Conservation (phyloP, 164 flowering plant genomes). For the Vitis labrusca region DNA sequence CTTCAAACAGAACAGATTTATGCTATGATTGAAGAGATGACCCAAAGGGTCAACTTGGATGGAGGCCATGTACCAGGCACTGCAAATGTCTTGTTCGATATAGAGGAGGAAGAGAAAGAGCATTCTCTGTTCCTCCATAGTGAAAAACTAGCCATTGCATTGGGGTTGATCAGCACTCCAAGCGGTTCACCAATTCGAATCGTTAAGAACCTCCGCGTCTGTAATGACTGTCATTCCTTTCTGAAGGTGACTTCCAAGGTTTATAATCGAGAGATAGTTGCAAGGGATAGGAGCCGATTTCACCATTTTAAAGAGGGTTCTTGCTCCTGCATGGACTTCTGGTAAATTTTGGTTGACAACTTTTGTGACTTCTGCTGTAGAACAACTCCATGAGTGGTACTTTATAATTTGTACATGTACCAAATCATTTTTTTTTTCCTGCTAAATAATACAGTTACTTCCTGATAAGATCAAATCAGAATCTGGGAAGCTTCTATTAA, state of each 20-base stretch:
- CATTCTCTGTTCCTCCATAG: slow-evolving; percentile 24
- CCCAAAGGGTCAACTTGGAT: slow-evolving; percentile 22
- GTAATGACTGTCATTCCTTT: slow-evolving; percentile 40
- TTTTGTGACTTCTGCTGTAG: neutral
- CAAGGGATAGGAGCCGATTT: slow-evolving; percentile 37
- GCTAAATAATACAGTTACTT: neutral
- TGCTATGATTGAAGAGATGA: slow-evolving; percentile 35
- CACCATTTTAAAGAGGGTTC: slow-evolving; percentile 38
- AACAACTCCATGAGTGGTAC: neutral
- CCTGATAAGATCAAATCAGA: neutral
- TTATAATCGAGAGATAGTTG: slow-evolving; percentile 29
- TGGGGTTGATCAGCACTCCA: slow-evolving; percentile 29
- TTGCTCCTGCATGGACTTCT: slow-evolving; percentile 39
- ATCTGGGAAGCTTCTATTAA: too few species aligned
- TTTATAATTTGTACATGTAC: neutral
- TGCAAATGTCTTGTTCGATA: slow-evolving; percentile 30
- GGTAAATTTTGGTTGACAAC: slow-evolving; percentile 18
- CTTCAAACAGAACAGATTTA: slow-evolving; percentile 22
- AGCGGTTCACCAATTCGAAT: slow-evolving; percentile 27
- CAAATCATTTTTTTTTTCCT: neutral
- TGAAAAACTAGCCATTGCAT: slow-evolving; percentile 37
- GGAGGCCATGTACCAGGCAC: slow-evolving; percentile 25
- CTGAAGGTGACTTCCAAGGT: slow-evolving; percentile 29
- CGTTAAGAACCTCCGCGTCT: slow-evolving; percentile 42
- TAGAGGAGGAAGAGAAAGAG: slow-evolving; percentile 24